Evolutionary conservation across 2,329 filamentous ascomycete species (phyloP).

Genomic region (Sphaerulina vaccinii): DNA sequence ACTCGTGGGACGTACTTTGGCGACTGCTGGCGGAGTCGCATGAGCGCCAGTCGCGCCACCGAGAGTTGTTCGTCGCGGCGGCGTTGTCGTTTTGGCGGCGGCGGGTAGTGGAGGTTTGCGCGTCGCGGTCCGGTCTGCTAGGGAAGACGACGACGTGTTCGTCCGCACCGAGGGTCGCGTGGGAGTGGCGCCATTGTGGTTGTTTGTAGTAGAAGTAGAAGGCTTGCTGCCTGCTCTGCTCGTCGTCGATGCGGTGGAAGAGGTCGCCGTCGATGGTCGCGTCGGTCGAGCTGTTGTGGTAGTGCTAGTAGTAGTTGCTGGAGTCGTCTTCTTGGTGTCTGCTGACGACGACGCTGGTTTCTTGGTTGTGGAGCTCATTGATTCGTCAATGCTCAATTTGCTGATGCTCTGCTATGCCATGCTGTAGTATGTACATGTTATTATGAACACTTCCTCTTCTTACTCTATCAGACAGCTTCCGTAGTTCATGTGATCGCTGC

Average conservation of each 20-base stretch:
- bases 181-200: constrained; percentile 1
- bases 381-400: not conserved
- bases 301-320: constrained; percentile 3
- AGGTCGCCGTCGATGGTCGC: constrained; percentile 4
- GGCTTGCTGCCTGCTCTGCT: too few species aligned
- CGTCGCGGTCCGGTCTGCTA: not conserved
- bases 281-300: constrained; percentile 6
- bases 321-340: constrained; percentile 12
- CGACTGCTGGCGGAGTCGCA: too few species aligned
- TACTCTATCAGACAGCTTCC: too few species aligned
- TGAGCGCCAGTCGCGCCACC: not conserved
- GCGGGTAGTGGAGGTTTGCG: not conserved
- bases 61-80: not conserved
- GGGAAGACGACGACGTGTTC: not conserved
- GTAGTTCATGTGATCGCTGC: too few species aligned
- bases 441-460: too few species aligned
- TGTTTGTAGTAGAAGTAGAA: too few species aligned
- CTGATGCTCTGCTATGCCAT: constrained; percentile 7
- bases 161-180: constrained; percentile 6
- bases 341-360: not conserved
- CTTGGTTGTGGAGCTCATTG: constrained; percentile 4
- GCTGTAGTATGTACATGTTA: too few species aligned
- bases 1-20: constrained; percentile 14
- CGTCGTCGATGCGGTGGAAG: too few species aligned
- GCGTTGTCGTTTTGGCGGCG: not conserved